These are phyloP conservation scores for Phytophthora pistaciae DNA, from an alignment of 352 stramenopile species.

Conservation along the genomic window DNA sequence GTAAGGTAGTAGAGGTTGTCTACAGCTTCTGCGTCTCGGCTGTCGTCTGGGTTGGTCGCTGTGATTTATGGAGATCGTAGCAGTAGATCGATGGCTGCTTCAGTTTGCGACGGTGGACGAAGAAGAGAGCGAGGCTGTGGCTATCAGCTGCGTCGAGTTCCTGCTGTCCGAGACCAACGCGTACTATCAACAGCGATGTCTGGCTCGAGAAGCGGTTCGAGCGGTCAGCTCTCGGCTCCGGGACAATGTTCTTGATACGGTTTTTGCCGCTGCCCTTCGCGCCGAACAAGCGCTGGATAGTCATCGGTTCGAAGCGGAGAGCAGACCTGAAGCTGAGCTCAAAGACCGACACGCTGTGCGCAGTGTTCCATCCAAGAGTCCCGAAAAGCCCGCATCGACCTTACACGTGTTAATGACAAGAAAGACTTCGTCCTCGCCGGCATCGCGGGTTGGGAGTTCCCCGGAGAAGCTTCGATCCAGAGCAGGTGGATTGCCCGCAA, in stretches of 20 bases:
- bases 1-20: background rate
- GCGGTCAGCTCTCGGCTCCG: slow-evolving; percentile 34
- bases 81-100: slow-evolving; percentile 43
- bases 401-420: background rate
- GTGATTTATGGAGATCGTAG: slow-evolving; percentile 44
- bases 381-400: slow-evolving; percentile 26
- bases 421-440: slow-evolving; percentile 17
- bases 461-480: slow-evolving; percentile 19
- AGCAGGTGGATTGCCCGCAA: background rate
- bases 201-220: slow-evolving; percentile 33
- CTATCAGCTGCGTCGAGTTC: slow-evolving; percentile 53
- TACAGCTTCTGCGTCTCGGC: background rate
- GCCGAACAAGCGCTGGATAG: slow-evolving; percentile 28
- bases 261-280: slow-evolving; percentile 39
- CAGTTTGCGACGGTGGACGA: slow-evolving; percentile 48
- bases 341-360: slow-evolving; percentile 62
- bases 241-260: slow-evolving; percentile 49
- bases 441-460: slow-evolving; percentile 18
- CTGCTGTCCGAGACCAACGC: slow-evolving; percentile 69
- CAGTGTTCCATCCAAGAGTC: slow-evolving; percentile 47
- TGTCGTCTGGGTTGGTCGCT: background rate
- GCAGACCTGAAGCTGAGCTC: slow-evolving; percentile 26
- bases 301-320: slow-evolving; percentile 36
- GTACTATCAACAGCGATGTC: slow-evolving; percentile 50
- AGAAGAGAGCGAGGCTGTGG: slow-evolving; percentile 67